Evolutionary conservation across 2,329 filamentous ascomycete genomes (phyloP), one percentile per base, ranked within the genome.

Genomic region (Hypoxylon sp.): DNA sequence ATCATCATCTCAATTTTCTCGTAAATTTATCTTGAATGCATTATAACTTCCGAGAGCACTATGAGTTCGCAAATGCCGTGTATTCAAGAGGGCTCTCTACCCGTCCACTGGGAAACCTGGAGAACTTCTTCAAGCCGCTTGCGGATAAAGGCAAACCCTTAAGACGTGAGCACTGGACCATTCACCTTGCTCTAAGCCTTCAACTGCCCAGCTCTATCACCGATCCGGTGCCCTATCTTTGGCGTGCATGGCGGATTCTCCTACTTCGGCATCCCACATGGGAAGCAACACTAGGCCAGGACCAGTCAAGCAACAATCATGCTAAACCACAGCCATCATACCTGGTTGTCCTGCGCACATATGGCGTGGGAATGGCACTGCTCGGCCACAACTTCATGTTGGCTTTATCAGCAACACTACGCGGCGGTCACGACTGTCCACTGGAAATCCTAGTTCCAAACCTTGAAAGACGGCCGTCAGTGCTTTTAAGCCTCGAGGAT

Each of bases 91-190:
- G n/a, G 34, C n/a, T n/a, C 34, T 39, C 16, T 7, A 16, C 34
- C 34, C 68, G 68, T 12, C 66, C 68, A 23, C 23, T 70, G 37
- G 66, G 68, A 51, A 62, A 54, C 14, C 53, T 70, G 12, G 75
- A 77, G 61, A 66, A 48, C 2, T 77, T 77, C 37, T 74, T 76
- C 61, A 76, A 74, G 52, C 51, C 73, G 5, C 37, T 76, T 16
- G 71, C 68, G 9, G 73, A 76, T 19, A 45, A 43, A 11, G 69
- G 65, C 7, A 63, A 51, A 5, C 46, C 69, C 2, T 39, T 74
- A 5, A 66, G 70, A 25, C 70, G 75, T 16, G 75, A 78, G 55
- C 73, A 78, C 58, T 77, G 76, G 74, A 64, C 71, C 5, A 66
- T 77, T 30, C 71, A 70, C n/a, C 55, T 67, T 0, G 69, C 69